phyloP scores from a whole-genome alignment of 768 basidiomycete genomes.

The Epithele typhae region DNA sequence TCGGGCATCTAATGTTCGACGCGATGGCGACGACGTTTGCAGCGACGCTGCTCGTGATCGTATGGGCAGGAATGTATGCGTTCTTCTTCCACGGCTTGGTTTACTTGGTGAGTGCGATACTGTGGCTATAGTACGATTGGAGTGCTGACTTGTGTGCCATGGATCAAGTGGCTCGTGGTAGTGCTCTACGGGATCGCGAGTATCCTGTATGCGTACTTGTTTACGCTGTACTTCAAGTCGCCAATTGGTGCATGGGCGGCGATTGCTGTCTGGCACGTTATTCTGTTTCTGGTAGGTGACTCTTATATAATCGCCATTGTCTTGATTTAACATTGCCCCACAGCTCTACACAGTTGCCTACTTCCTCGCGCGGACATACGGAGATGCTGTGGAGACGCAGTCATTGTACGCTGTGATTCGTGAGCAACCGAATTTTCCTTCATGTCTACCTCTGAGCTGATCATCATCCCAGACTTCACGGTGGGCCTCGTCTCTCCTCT shows the following conservation, averaged over 20 bases:
- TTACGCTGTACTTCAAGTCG: constrained; percentile 54
- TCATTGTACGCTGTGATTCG: too few species aligned
- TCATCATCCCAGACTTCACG: constrained; percentile 48
- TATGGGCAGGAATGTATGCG: constrained; percentile 48
- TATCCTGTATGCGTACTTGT: constrained; percentile 64
- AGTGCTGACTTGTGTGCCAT: neutral
- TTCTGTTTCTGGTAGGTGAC: constrained; percentile 62
- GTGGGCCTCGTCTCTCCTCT: constrained; percentile 66
- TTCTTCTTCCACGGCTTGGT: constrained; percentile 69
- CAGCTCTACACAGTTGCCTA: constrained; percentile 68
- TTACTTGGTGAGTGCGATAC: constrained; percentile 42
- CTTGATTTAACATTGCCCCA: neutral
- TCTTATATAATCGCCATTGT: neutral
- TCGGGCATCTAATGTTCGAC: constrained; percentile 78
- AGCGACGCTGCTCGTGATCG: constrained; percentile 58
- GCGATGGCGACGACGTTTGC: constrained; percentile 52
- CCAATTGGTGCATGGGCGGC: constrained; percentile 72
- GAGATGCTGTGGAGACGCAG: too few species aligned
- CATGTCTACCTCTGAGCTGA: too few species aligned
- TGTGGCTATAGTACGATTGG: neutral
- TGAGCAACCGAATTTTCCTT: too few species aligned
- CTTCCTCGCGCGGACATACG: constrained; percentile 70
- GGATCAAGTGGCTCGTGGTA: constrained; percentile 60
- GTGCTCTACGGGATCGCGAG: constrained; percentile 67
- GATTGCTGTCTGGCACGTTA: constrained; percentile 66